Percentiles rank a stretch among this genome's conserved stretches.
Evolutionary conservation across 257 asterid species (phyloP).

Genomic region (Nicotiana noctiflora): DNA sequence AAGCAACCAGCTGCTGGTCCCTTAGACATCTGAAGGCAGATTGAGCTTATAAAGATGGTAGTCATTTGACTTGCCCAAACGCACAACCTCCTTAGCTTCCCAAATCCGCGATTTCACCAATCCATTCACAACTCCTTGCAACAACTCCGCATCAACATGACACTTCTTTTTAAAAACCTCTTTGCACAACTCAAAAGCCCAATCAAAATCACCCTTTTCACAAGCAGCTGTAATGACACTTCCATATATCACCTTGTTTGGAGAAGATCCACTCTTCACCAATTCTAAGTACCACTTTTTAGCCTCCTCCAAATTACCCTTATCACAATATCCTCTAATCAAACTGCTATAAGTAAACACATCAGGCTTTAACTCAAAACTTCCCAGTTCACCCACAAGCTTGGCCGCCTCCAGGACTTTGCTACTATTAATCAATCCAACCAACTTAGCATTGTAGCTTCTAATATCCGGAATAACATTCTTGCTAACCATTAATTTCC

Average conservation of each 20-base stretch:
- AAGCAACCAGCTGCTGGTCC: background rate
- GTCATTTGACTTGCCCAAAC: conserved; percentile 30
- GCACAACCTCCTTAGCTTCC: conserved; percentile 35
- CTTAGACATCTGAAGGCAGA: conserved; percentile 13
- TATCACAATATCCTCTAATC: conserved; percentile 28
- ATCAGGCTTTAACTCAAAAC: conserved; percentile 25
- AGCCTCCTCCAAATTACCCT: conserved; percentile 27
- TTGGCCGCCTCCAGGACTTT: conserved; percentile 24
- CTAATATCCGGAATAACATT: conserved; percentile 26
- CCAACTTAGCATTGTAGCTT: conserved; percentile 29
- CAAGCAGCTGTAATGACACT: conserved; percentile 22
- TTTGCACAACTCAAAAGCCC: conserved; percentile 36
- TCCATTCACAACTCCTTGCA: conserved; percentile 41
- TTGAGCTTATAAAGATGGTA: conserved; percentile 28
- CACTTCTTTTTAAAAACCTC: conserved; percentile 28
- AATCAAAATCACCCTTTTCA: conserved; percentile 32
- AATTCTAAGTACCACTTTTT: conserved; percentile 33
- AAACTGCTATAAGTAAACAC: conserved; percentile 28
- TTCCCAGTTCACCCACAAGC: conserved; percentile 24
- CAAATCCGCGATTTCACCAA: conserved; percentile 21
- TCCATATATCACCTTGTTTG: conserved; percentile 22
- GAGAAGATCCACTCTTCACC: conserved; percentile 14
- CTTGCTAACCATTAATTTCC: conserved; percentile 27
- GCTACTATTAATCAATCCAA: conserved; percentile 26
- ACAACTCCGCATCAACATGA: conserved; percentile 19